Base-by-base conservation (phyloP, 1,284 basidiomycete genomes). In the Rhodotorula sp. region DNA sequence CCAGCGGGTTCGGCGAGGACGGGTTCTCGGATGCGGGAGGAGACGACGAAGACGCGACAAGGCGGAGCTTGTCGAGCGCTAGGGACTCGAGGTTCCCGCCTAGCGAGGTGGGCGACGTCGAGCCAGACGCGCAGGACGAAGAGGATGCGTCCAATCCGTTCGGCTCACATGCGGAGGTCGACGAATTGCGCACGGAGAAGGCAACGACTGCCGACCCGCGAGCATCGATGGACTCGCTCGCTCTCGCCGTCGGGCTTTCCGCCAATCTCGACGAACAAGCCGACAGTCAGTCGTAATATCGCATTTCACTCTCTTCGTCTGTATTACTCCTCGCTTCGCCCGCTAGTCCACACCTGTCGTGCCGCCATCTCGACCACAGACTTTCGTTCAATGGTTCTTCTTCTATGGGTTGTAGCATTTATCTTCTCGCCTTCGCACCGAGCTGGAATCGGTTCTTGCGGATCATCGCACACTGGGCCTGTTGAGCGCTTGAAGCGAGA, bases 191-290 rank as follows among this genome's bases (percentile, higher is more conserved):
- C 22, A 22, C 26, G 3, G 52, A 50, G 6, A 48, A 56, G 24
- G 55, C 61, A 2, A 13, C 40, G 40, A 44, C 40, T 44, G 59
- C 68, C 15, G 71, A 69, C 51, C 60, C 68, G 11, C 61, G 72
- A 28, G 72, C 67, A 0, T 71, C 69, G 20, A 53, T 62, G 54
- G 72, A 68, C n/a, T 68, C 72, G 31, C 46, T 73, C 44, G 67
- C 66, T 30, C 48, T 73, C 26, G 63, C 59, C 11, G 59, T 64
- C 9, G 64, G 55, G 20, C 46, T 73, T 11, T 64, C 69, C 22
- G 61, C 61, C 20, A 67, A 44, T 44, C 55, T 73, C 3, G 72
- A 73, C n/a, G 69, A 56, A 0, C 46, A 60, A 44, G 61, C 47
- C 37, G 37, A 40, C 28, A 18, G 50, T 9, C 51, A 44, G 15